Percentiles rank a stretch among this genome's conserved stretches.
Evolutionary conservation across 2,329 filamentous ascomycete genomes (phyloP).

Genomic region (Immersiporthe knoxdaviesiana): DNA sequence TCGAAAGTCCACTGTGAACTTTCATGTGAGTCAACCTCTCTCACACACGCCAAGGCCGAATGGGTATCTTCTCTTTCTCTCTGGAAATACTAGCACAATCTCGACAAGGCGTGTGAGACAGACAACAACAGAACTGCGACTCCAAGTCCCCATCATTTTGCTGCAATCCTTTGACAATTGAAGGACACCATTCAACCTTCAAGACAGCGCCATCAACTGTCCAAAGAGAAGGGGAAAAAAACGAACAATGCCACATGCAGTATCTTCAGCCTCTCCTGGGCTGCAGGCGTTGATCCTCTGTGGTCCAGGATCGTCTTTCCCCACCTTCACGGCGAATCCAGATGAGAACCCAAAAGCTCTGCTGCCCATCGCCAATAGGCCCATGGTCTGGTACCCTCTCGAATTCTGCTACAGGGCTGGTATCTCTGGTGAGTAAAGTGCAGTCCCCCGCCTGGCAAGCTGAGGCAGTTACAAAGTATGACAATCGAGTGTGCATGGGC

Average conservation of each 20-base stretch:
- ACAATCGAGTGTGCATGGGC: not conserved
- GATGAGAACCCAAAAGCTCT: slow-evolving; percentile 82
- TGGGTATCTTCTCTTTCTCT: not conserved
- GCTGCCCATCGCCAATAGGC: slow-evolving; percentile 79
- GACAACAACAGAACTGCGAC: not conserved
- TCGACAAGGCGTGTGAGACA: not conserved
- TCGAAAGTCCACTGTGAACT: slow-evolving; percentile 4
- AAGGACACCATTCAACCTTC: not conserved
- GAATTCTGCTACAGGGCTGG: slow-evolving; percentile 85
- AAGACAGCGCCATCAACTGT: not conserved
- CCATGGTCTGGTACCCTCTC: slow-evolving; percentile 89
- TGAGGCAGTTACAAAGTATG: not conserved
- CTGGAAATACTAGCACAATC: not conserved
- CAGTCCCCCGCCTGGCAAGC: not conserved
- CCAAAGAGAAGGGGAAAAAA: no score
- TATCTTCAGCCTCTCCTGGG: slow-evolving; percentile 72
- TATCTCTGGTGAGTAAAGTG: slow-evolving; percentile 63
- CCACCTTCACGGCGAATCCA: slow-evolving; percentile 80
- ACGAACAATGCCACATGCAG: slow-evolving; percentile 72
- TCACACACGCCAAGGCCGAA: not conserved
- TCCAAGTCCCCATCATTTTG: no score
- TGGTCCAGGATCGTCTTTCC: slow-evolving; percentile 79
- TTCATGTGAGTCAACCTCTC: slow-evolving; percentile 14
- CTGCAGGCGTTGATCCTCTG: slow-evolving; percentile 84
- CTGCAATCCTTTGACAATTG: not conserved